Evolutionary conservation across 208 protist genomes (phyloP).

Genomic region (Leishmania gerbilli): DNA sequence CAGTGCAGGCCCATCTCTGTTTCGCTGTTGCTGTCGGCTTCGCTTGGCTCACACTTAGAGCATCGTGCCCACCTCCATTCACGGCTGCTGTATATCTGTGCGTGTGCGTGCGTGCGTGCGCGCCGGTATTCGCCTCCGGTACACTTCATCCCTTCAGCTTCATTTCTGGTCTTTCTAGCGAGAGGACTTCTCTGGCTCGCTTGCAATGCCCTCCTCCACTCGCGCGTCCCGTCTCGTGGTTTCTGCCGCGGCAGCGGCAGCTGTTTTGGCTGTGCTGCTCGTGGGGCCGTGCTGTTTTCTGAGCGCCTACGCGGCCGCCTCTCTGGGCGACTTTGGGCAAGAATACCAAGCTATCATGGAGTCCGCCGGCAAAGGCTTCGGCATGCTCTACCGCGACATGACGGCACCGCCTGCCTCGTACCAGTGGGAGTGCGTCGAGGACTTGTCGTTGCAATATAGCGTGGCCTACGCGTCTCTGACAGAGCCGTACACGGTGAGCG

Average conservation of each 20-base stretch:
- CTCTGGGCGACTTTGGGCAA: constrained; percentile 10
- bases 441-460: background rate
- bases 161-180: background rate
- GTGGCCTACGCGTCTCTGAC: constrained; percentile 30
- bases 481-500: constrained; percentile 15
- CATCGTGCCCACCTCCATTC: background rate
- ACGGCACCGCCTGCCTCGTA: constrained; percentile 18
- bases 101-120: background rate
- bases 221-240: background rate
- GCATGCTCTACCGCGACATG: constrained; percentile 26
- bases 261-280: background rate
- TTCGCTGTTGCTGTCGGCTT: background rate
- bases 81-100: background rate
- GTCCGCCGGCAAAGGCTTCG: constrained; percentile 18
- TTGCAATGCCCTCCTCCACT: background rate
- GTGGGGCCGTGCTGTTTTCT: background rate
- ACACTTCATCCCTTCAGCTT: background rate
- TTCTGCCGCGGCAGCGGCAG: background rate
- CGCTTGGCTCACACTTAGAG: background rate
- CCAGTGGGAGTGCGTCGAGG: constrained; percentile 21
- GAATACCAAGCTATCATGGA: constrained; percentile 30
- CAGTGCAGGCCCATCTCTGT: background rate
- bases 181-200: background rate
- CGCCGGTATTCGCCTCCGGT: background rate
- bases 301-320: background rate